Base-by-base conservation (phyloP, 345 rosid species). In the Citrus mangshanensis region DNA sequence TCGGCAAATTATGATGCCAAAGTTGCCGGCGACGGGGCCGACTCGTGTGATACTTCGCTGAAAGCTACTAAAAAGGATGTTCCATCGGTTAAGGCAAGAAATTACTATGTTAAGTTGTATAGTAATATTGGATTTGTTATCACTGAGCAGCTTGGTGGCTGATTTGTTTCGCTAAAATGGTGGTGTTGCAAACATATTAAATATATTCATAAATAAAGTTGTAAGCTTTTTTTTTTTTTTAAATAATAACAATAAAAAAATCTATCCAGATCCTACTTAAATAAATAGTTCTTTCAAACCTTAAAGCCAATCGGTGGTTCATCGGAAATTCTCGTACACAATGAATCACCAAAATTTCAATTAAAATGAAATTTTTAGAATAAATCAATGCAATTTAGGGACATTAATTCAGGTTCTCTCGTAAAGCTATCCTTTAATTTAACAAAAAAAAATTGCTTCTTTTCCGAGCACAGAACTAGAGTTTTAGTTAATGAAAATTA, bases 11-110 rank as follows among this genome's bases (percentile, higher is more conserved):
- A 76, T 5, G 83, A 81, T 37, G 65, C 63, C 7, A 75, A 34
- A 27, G 56, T 75, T 12, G 83, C 72, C 46, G 79, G 76, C 12
- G 83, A 80, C 38, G 58, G 77, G n/a, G 83, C 80, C 6, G 8
- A 21, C 1, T 6, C 1, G 0, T 81, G 84, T 35, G 49, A n/a
- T 6, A 18, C 40, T 1, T 37, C 24, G 14, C 5, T 81, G 62
- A 34, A 62, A 7, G 7, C 19, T 1, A 59, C 21, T 8, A 68
- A 49, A 24, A 37, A 21, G 9, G 8, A 28, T 8, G 55, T 66
- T 6, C 8, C 13, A 4, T 32, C 78, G 2, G 25, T 81, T 13
- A 24, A 54, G 6, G 25, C 71, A 5, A 78, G 70, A 49, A 71
- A 78, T 30, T 1, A 32, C 1, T 61, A 62, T 32, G 62, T 35